Conservation (phyloP, 768 basidiomycete genomes). For the Russula sp. region DNA sequence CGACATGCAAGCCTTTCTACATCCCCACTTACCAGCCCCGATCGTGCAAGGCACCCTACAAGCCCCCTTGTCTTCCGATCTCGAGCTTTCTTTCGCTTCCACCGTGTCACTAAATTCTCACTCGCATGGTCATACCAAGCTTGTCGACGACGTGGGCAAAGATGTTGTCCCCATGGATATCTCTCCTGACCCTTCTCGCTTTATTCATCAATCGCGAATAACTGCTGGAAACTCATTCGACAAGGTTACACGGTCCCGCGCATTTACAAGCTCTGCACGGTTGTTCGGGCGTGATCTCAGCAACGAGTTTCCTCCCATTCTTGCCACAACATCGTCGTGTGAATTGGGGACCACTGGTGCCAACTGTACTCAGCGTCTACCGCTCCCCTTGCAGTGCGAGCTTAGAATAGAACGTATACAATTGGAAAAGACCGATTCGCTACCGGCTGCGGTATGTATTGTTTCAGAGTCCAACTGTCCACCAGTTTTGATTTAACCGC, state of each 20-base stretch:
- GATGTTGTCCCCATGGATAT: slow-evolving; percentile 74
- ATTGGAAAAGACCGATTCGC: slow-evolving; percentile 26
- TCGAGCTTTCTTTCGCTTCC: slow-evolving; percentile 79
- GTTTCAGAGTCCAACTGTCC: slow-evolving; percentile 12
- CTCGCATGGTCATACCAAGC: slow-evolving; percentile 40
- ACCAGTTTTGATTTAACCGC: slow-evolving; percentile 22
- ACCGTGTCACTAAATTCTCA: slow-evolving; percentile 77
- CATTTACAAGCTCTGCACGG: slow-evolving; percentile 58
- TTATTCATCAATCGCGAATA: slow-evolving; percentile 27
- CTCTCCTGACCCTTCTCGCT: slow-evolving; percentile 52
- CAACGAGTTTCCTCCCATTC: slow-evolving; percentile 37
- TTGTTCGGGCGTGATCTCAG: slow-evolving; percentile 72
- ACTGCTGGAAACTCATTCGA: slow-evolving; percentile 29
- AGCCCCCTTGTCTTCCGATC: slow-evolving; percentile 66
- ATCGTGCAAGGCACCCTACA: too few relatives aligned
- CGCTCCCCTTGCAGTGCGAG: slow-evolving; percentile 60
- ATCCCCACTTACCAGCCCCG: too few relatives aligned
- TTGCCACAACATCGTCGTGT: slow-evolving; percentile 32
- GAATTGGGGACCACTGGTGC: slow-evolving; percentile 36
- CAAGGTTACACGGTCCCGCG: slow-evolving; percentile 48
- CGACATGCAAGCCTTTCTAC: slow-evolving; percentile 49
- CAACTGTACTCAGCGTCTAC: slow-evolving; percentile 38
- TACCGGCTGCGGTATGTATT: slow-evolving; percentile 25
- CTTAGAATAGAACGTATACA: slow-evolving; percentile 28
- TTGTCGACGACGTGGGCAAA: slow-evolving; percentile 42